Base-by-base conservation (phyloP, 148 eudicot genomes). In the Rhododendron henanense region DNA sequence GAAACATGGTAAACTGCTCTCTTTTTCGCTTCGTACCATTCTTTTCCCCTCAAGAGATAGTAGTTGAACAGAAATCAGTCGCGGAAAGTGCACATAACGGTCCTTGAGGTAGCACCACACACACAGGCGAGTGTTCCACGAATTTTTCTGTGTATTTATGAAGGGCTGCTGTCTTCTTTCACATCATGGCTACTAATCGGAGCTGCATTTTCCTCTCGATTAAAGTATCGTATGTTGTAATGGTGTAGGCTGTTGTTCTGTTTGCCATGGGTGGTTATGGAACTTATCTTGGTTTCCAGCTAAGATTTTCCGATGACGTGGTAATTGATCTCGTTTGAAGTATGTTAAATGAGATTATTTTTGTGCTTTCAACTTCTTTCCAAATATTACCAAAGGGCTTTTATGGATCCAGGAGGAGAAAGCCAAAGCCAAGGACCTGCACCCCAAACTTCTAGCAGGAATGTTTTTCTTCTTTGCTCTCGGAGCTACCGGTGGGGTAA, bases 201-300 rank as follows among this genome's bases (percentile, higher is more conserved):
- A 44, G 51, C 45, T 21, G 48, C 31, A 44, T 41, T 44, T 41
- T 45, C 81, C 21, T 78, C 81, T 78, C 23, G 48, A 23, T 21
- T 44, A 10, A 44, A 78, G 5, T 78, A 45, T 41, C 6, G 3
- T 2, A 37, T 81, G 16, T 21, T 55, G 83, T 18, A 45, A 81
- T 81, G 73, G 39, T 81, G 84, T 73, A 96, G 99, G 97, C 98
- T 44, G 97, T 96, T 78, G 99, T 96, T 85, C 92, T 96, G 55
- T 96, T 96, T 84, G 98, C 99, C 75, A 96, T 96, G 98, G 99
- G 99, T 71, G 97, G 99, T 79, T 96, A 96, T 85, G 99, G 99
- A 45, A 94, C 96, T 74, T 95, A 94, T 75, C 90, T 96, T 75
- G 99, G 99, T 78, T 96, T 96, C 77, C 95, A 96, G 91, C 83